These are phyloP conservation scores for Cutaneotrichosporon sp. DNA, from an alignment of 1,284 basidiomycete species.

Conservation along the genomic window DNA sequence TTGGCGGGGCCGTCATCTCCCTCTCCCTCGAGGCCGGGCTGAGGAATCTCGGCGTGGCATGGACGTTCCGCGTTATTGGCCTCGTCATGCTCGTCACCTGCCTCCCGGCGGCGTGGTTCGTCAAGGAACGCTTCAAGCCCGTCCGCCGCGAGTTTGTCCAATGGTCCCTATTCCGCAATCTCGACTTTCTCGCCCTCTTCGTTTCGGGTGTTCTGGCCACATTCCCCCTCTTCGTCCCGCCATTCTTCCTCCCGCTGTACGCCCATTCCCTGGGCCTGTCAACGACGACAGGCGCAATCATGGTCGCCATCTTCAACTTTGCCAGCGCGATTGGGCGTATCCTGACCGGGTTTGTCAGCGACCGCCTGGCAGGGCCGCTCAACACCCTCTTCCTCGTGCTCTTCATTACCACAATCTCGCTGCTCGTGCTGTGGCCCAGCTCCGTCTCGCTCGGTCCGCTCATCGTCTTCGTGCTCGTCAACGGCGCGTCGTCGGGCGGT, in stretches of 20 bases:
- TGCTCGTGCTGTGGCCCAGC: constrained; percentile 27
- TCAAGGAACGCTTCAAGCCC: constrained; percentile 8
- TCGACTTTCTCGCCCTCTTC: constrained; percentile 37
- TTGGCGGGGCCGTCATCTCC: constrained; percentile 40
- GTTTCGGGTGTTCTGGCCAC: constrained; percentile 35
- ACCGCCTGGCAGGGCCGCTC: constrained; percentile 15
- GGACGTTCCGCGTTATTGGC: constrained; percentile 17
- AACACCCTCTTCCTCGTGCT: constrained; percentile 13
- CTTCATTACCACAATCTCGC: constrained; percentile 14
- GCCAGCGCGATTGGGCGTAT: constrained; percentile 27
- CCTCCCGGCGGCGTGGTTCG: constrained; percentile 14
- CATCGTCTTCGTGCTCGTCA: constrained; percentile 27
- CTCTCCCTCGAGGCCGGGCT: constrained; percentile 33
- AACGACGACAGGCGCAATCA: constrained; percentile 27
- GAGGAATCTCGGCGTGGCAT: constrained; percentile 25
- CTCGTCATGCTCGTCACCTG: constrained; percentile 5
- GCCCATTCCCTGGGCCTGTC: constrained; percentile 32
- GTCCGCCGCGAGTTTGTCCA: neutral
- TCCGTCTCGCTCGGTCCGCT: constrained; percentile 21
- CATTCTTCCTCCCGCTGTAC: constrained; percentile 46
- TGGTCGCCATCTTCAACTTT: constrained; percentile 31
- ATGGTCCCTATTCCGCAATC: constrained; percentile 28
- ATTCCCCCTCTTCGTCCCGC: constrained; percentile 45
- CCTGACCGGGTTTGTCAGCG: constrained; percentile 24
- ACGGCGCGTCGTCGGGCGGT: constrained; percentile 23